Base-by-base conservation (phyloP, 805 yeast genomes). In the Yarrowia deformans region DNA sequence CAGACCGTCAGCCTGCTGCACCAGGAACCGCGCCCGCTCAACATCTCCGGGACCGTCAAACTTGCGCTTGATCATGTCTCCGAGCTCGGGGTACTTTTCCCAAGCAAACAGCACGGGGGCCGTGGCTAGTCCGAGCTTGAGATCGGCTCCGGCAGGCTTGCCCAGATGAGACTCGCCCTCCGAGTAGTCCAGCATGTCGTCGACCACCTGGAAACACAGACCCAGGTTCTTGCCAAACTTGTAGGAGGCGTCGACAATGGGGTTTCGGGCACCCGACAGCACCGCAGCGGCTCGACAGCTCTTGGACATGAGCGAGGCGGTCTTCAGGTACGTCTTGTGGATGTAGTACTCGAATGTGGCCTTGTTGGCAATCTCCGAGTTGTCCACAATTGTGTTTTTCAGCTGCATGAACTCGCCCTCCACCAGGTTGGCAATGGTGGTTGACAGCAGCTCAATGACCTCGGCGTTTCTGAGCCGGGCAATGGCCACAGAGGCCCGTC, bases 351-450 rank as follows among this genome's bases (percentile, higher is more conserved):
- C 97, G 78, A 95, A 95, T 1, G 97, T 96, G n/a, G 81, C 83
- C 37, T 76, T 71, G 56, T 77, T 77, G 70, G 90, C 91, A 37
- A 82, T 84, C 69, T 81, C 76, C 23, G 88, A 84, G 1, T 74
- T 72, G 70, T 77, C 77, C 50, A 90, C 81, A 8, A 93, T 95
- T 0, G 97, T 92, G 79, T 95, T 95, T 74, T 94, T 93, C 82
- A 95, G 85, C 81, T 95, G 99, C 98, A 95, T 95, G 78, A 95
- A 94, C 80, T 95, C 99, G 64, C 99, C 99, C 80, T 95, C 99
- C 0, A 95, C 98, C 70, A 95, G 83, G 77, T 95, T 95, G 13
- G 98, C 99, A 77, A 95, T 95, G 40, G 97, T 90, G 14, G 97
- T 94, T 3, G 98, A 93, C 81, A 95, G 87, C 71, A 95, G 83